Evolutionary conservation across 2,329 filamentous ascomycete genomes (phyloP).

Genomic region (Gnomoniopsis sp.): DNA sequence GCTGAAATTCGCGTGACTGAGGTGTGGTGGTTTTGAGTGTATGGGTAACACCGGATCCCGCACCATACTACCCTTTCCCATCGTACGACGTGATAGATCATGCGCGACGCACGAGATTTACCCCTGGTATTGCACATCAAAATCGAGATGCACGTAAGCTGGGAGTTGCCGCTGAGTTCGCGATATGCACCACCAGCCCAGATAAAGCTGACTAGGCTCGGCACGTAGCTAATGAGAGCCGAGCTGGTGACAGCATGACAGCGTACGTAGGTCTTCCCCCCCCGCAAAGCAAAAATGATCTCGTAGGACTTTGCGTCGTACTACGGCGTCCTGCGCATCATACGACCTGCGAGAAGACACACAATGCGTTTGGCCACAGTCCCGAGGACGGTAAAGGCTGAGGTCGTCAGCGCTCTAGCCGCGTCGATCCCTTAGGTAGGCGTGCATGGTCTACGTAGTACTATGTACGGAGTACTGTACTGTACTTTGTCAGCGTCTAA

Average conservation of each 20-base stretch:
- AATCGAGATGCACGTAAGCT: not conserved
- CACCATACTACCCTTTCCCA: not conserved
- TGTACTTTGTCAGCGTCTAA: not conserved
- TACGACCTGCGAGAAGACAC: not conserved
- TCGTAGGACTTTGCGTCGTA: not conserved
- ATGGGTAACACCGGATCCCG: not conserved
- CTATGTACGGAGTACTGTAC: too few species aligned
- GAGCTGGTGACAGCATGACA: too few species aligned
- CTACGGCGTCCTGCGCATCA: not conserved
- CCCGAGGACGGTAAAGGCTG: not conserved
- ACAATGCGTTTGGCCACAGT: not conserved
- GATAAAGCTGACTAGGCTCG: too few species aligned
- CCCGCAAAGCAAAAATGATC: too few species aligned
- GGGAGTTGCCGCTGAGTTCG: not conserved
- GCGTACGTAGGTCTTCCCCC: too few species aligned
- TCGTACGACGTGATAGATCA: slow-evolving; percentile 5
- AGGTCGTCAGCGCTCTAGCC: not conserved
- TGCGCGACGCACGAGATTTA: not conserved
- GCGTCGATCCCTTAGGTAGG: not conserved
- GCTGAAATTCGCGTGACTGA: not conserved
- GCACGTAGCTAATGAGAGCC: too few species aligned
- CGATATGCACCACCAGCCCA: not conserved
- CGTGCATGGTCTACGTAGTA: not conserved
- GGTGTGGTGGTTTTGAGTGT: not conserved
- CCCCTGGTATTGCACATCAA: not conserved